These are phyloP conservation scores for Leptomonas seymouri DNA, from an alignment of 208 protist species.

Conservation along the genomic window DNA sequence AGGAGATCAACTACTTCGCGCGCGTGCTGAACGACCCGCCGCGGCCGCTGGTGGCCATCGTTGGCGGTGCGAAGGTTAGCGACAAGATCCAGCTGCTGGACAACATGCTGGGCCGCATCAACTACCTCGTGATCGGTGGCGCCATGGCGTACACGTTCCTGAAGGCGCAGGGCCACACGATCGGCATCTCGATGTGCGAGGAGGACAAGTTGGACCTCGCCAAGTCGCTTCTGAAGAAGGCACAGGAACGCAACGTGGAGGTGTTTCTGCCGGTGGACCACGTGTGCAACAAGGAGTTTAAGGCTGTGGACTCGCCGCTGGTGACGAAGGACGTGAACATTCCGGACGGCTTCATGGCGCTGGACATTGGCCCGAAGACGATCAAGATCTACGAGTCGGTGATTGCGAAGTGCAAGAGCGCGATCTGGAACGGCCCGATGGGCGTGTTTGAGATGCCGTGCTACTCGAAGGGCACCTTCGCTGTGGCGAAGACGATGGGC, in stretches of 20 bases:
- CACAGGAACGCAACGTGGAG: slow-evolving; percentile 95
- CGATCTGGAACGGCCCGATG: slow-evolving; percentile 98
- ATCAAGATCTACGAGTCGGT: slow-evolving; percentile 77
- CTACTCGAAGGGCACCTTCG: slow-evolving; percentile 95
- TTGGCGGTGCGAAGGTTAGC: slow-evolving; percentile 97
- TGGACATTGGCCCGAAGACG: slow-evolving; percentile 97
- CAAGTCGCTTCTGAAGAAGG: slow-evolving; percentile 93
- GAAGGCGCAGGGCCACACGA: slow-evolving; percentile 85
- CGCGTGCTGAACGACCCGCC: slow-evolving; percentile 89
- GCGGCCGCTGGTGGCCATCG: slow-evolving; percentile 96
- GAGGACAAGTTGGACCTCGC: slow-evolving; percentile 81
- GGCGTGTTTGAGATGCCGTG: slow-evolving; percentile 98
- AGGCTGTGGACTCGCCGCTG: slow-evolving; percentile 64
- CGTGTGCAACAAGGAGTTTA: slow-evolving; percentile 95
- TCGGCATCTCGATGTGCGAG: slow-evolving; percentile 97
- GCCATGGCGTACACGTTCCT: slow-evolving; percentile 99
- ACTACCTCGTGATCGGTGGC: slow-evolving; percentile 99
- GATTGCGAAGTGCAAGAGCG: slow-evolving; percentile 88
- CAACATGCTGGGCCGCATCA: slow-evolving; percentile 98
- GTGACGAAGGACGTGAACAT: slow-evolving; percentile 76
- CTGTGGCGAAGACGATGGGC: slow-evolving; percentile 82
- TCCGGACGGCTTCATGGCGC: slow-evolving; percentile 91
- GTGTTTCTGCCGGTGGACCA: slow-evolving; percentile 98
- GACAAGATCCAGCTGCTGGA: slow-evolving; percentile 99
- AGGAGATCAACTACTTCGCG: slow-evolving; percentile 99